These are phyloP conservation scores for Afroboletus lepidellus DNA, from an alignment of 1,284 basidiomycete species.

Conservation along the genomic window DNA sequence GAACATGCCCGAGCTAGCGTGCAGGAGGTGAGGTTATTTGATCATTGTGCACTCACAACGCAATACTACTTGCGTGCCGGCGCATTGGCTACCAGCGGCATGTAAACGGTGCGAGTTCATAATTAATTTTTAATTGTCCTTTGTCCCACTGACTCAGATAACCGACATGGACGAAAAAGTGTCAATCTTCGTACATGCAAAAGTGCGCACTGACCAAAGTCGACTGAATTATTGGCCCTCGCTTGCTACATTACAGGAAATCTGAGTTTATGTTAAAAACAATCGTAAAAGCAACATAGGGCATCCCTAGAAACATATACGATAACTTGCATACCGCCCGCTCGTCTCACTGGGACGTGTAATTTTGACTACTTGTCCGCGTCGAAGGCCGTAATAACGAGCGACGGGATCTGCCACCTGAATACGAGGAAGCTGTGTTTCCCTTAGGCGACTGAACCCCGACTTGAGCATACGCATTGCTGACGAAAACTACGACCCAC, in stretches of 20 bases:
- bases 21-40: too few species aligned
- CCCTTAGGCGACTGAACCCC: slow-evolving; percentile 82
- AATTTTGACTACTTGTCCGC: slow-evolving; percentile 98
- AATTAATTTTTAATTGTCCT: too few species aligned
- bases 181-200: background rate
- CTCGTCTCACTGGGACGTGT: slow-evolving; percentile 96
- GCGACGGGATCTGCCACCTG: slow-evolving; percentile 96
- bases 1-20: too few species aligned
- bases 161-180: background rate
- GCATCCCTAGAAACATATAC: slow-evolving; percentile 70
- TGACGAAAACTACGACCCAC: slow-evolving; percentile 48
- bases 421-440: slow-evolving; percentile 97
- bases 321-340: slow-evolving; percentile 92
- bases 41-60: too few species aligned
- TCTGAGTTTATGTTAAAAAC: slow-evolving; percentile 5
- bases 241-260: slow-evolving; percentile 17
- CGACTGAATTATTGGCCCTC: background rate
- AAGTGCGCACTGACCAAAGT: background rate
- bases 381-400: slow-evolving; percentile 92
- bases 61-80: too few species aligned
- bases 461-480: slow-evolving; percentile 9
- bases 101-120: too few species aligned
- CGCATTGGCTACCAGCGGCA: too few species aligned
- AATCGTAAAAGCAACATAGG: slow-evolving; percentile 4
- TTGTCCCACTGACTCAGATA: background rate